Base-by-base conservation (phyloP, 73 alveolate species). In the Effrenium voratum region DNA sequence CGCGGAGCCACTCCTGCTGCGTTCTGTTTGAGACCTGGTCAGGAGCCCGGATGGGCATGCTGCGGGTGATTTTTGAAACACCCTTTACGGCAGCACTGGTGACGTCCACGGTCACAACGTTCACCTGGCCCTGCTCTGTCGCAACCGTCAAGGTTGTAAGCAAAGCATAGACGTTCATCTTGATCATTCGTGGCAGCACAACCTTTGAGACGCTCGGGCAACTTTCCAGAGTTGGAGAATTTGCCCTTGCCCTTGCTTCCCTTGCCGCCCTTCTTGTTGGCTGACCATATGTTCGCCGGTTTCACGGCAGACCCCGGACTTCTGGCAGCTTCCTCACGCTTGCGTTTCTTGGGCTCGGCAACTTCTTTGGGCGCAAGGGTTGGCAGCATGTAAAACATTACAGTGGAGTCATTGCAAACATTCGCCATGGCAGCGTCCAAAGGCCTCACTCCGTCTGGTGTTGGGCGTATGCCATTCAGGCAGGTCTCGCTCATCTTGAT, bases 81-180 rank as follows among this genome's bases (percentile, higher is more conserved):
- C 41, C 87, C 87, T 19, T 76, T 76, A 41, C 38, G 40, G 34
- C 60, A 55, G 36, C 86, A 75, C 10, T 40, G 41, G 59, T 75
- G 86, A 16, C 8, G 12, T 2, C 82, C 82, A 8, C 34, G 5
- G 4, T 70, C 82, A 34, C 82, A 70, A 16, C 26, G 3, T 5
- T 70, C 82, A 26, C 82, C 82, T 5, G 47, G n/a, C 47, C 26
- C 49, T 5, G 41, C 30, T 22, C 22, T 41, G 59, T 38, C 59
- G 59, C 86, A 75, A 5, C 86, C 86, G 26, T 41, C 59, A 36
- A 75, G 36, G 59, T 75, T 75, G 86, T 13, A 75, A 34, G 86
- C 86, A 59, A 75, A 75, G 86, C 86, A 75, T 22, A 75, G 5
- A 5, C 86, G n/a, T 40, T 24, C 5, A 2, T 66, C 88, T 2